Conservation (phyloP, 805 yeast species). For the Jamesozyma lodderae region DNA sequence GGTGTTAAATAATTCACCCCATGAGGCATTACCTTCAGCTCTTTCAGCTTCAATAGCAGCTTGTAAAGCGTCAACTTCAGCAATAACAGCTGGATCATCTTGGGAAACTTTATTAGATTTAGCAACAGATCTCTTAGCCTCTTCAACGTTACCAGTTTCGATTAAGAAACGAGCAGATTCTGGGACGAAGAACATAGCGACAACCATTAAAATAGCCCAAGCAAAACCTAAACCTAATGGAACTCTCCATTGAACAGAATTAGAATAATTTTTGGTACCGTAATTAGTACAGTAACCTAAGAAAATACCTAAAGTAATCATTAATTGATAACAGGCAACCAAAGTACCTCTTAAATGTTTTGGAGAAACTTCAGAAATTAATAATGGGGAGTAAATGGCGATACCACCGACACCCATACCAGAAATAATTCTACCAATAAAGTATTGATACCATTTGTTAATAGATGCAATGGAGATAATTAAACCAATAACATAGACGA, state of each 20-base stretch:
- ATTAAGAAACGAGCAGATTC: constrained; percentile 66
- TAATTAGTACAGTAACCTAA: constrained; percentile 44
- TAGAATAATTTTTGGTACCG: constrained; percentile 1
- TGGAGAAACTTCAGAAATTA: constrained; percentile 64
- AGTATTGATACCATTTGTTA: constrained; percentile 2
- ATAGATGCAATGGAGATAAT: constrained; percentile 34
- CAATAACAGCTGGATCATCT: constrained; percentile 41
- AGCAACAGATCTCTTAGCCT: constrained; percentile 52
- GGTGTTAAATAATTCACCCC: constrained; percentile 58
- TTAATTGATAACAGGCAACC: background rate
- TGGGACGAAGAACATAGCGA: constrained; percentile 45
- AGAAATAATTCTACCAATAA: constrained; percentile 24
- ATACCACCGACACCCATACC: constrained; percentile 69
- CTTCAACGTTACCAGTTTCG: constrained; percentile 46
- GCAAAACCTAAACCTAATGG: constrained; percentile 51
- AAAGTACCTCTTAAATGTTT: constrained; percentile 34
- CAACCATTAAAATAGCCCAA: constrained; percentile 35
- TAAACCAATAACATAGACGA: constrained; percentile 58
- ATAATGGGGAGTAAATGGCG: constrained; percentile 67
- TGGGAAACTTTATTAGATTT: constrained; percentile 34
- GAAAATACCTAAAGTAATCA: constrained; percentile 35
- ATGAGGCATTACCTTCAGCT: constrained; percentile 54
- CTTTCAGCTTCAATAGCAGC: constrained; percentile 53
- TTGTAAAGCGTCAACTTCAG: constrained; percentile 48
- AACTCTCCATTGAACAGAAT: constrained; percentile 2